Evolutionary conservation across 768 basidiomycete species (phyloP).

Genomic region (Tephrocybe rancida): DNA sequence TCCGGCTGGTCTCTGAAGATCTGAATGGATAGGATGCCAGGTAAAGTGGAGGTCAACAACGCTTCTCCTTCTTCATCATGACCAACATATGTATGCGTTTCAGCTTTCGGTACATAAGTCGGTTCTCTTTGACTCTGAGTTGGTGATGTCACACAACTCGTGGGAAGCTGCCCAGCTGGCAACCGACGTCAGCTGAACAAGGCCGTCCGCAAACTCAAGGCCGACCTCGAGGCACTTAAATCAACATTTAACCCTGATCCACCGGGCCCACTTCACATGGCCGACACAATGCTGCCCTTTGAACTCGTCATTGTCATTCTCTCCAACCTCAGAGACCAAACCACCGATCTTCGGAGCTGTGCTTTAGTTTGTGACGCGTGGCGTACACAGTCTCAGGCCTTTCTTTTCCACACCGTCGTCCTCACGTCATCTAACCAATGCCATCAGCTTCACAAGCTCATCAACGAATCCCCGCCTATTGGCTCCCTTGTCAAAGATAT

Average conservation of each 20-base stretch:
- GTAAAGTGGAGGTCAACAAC: too few species aligned
- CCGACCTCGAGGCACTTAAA: not conserved
- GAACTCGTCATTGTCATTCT: constrained; percentile 9
- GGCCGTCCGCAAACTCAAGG: not conserved
- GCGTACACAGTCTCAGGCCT: constrained; percentile 7
- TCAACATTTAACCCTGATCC: not conserved
- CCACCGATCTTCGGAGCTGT: constrained; percentile 2
- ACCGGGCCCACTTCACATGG: not conserved
- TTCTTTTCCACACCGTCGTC: constrained; percentile 2
- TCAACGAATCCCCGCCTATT: constrained; percentile 1
- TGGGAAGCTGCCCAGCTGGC: not conserved
- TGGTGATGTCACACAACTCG: not conserved
- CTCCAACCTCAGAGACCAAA: constrained; percentile 3
- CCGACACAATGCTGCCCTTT: not conserved
- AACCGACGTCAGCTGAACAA: not conserved
- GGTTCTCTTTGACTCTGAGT: too few species aligned
- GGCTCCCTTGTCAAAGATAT: constrained; percentile 3
- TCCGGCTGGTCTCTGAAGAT: not conserved
- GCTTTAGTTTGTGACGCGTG: constrained; percentile 12
- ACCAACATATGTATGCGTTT: too few species aligned
- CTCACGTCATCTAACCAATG: constrained; percentile 8
- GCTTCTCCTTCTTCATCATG: too few species aligned
- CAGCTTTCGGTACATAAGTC: too few species aligned
- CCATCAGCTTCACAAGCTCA: not conserved
- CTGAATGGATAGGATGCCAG: not conserved